Percentiles rank a stretch among this genome's conserved stretches.
These are phyloP conservation scores for Diaporthe aspalathi DNA, from an alignment of 2,329 filamentous ascomycete genomes.

Conservation along the genomic window DNA sequence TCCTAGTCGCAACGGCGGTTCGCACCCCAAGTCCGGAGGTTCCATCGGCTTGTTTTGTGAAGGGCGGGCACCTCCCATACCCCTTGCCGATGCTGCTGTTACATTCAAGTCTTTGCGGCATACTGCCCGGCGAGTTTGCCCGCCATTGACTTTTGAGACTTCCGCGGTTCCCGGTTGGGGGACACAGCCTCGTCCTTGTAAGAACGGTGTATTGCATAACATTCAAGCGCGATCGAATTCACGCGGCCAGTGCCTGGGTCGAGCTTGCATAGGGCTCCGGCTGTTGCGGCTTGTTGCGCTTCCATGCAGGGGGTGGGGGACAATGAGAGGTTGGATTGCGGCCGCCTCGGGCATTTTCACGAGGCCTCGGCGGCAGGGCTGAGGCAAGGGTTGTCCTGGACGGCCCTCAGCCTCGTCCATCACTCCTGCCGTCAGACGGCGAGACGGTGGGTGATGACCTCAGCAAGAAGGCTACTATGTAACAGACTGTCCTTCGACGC, in stretches of 20 bases:
- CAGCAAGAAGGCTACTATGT: background rate
- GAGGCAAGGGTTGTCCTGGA: constrained; percentile 4
- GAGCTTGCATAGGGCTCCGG: too few species aligned
- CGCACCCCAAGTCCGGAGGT: constrained; percentile 8
- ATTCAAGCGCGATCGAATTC: background rate
- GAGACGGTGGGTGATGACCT: background rate
- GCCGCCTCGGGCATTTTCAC: constrained; percentile 6
- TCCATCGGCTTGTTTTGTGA: background rate
- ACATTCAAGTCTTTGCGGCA: background rate
- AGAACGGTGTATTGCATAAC: background rate
- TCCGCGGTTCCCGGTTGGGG: background rate
- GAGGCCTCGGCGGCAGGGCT: constrained; percentile 12
- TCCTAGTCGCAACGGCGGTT: constrained; percentile 30
- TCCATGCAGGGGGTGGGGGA: background rate
- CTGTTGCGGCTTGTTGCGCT: too few species aligned
- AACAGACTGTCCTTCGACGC: background rate
- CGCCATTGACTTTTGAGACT: background rate
- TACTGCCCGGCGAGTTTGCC: background rate
- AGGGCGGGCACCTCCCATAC: too few species aligned
- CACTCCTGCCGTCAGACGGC: background rate
- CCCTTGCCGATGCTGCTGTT: too few species aligned
- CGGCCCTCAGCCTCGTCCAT: background rate
- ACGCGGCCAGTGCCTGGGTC: background rate
- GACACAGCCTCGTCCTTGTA: constrained; percentile 5
- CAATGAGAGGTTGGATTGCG: background rate